phyloP scores from a whole-genome alignment of 139 green algal genomes.

The Coccomyxa sp. region DNA sequence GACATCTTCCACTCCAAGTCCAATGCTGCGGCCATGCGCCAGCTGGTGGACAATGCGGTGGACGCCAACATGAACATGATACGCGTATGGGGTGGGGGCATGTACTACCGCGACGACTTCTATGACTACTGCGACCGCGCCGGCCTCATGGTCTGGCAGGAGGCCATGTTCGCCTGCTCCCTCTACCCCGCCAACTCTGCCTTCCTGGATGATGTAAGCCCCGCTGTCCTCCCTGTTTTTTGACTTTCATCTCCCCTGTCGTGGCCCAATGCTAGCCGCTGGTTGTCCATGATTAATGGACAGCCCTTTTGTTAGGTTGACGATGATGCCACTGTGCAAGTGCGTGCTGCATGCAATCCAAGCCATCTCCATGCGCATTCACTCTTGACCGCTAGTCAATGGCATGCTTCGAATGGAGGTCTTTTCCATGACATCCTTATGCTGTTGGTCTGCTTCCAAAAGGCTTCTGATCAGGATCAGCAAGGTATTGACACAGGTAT shows the following conservation, averaged over 20 bases:
- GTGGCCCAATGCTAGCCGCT: neutral
- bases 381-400: too few relatives aligned
- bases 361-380: too few relatives aligned
- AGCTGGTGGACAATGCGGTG: slow-evolving; percentile 40
- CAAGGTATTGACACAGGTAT: too few relatives aligned
- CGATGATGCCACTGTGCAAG: too few relatives aligned
- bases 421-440: too few relatives aligned
- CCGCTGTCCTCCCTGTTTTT: neutral
- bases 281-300: neutral
- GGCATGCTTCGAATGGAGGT: too few relatives aligned
- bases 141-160: slow-evolving; percentile 76
- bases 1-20: slow-evolving; percentile 39
- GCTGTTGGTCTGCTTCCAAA: too few relatives aligned
- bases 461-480: too few relatives aligned
- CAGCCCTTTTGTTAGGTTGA: neutral
- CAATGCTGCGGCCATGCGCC: slow-evolving; percentile 6
- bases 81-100: slow-evolving; percentile 58
- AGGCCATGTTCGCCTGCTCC: slow-evolving; percentile 57
- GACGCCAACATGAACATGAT: slow-evolving; percentile 77
- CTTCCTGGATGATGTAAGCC: slow-evolving; percentile 38
- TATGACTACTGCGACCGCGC: slow-evolving; percentile 61
- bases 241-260: neutral
- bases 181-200: slow-evolving; percentile 37
- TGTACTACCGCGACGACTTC: slow-evolving; percentile 51
- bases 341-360: too few relatives aligned